A percentile compares a stretch with the other conserved stretches of the same genome.
Conservation (phyloP, 805 yeast genomes). For the Hanseniaspora hatyaiensis region DNA sequence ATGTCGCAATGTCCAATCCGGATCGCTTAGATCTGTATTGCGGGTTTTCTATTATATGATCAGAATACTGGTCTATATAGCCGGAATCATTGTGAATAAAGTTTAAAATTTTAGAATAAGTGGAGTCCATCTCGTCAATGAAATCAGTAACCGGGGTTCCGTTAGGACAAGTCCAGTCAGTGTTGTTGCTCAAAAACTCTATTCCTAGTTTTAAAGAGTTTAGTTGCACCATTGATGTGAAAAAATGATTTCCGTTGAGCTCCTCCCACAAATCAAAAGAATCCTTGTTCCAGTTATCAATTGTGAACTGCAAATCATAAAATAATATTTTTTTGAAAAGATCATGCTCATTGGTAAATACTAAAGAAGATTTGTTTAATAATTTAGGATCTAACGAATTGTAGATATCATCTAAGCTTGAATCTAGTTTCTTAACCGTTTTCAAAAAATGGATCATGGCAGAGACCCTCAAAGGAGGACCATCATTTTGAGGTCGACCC, state of each 20-base stretch:
- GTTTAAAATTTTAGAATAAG: slow-evolving; percentile 20
- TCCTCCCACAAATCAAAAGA: slow-evolving; percentile 95
- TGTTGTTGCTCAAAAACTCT: background rate
- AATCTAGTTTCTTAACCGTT: slow-evolving; percentile 30
- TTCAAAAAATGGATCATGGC: slow-evolving; percentile 48
- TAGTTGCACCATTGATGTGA: slow-evolving; percentile 65
- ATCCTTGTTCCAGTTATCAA: slow-evolving; percentile 45
- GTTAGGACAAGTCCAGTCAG: slow-evolving; percentile 6
- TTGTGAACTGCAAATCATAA: slow-evolving; percentile 59
- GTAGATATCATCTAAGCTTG: slow-evolving; percentile 22
- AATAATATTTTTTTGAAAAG: slow-evolving; percentile 45
- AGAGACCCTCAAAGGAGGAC: slow-evolving; percentile 72
- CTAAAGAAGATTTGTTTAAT: slow-evolving; percentile 1
- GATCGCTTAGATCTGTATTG: slow-evolving; percentile 36
- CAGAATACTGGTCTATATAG: slow-evolving; percentile 31
- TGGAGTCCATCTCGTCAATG: slow-evolving; percentile 19
- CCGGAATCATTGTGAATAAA: slow-evolving; percentile 29
- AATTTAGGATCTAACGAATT: slow-evolving; percentile 11
- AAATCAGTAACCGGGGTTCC: slow-evolving; percentile 16
- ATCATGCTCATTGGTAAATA: slow-evolving; percentile 26
- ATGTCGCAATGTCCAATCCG: slow-evolving; percentile 71
- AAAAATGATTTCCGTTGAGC: slow-evolving; percentile 59
- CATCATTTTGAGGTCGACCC: slow-evolving; percentile 96
- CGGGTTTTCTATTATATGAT: slow-evolving; percentile 66
- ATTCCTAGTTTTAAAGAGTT: slow-evolving; percentile 54